Base-by-base conservation (phyloP, 805 yeast genomes). In the Kluyveromyces siamensis region DNA sequence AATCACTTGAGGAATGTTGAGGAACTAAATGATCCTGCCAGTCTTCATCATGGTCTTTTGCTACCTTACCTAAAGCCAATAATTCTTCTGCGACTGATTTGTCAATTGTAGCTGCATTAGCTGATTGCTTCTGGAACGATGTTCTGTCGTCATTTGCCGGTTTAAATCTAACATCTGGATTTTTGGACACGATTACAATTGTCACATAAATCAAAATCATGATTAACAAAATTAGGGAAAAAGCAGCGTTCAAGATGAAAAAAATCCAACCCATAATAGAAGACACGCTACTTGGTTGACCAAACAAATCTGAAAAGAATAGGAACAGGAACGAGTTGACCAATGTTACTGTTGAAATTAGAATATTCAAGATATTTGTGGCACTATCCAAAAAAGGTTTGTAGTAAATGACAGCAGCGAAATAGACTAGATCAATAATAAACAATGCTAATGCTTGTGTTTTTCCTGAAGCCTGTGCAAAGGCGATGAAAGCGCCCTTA, bases 221-320 rank as follows among this genome's bases (percentile, higher is more conserved):
- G 36, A 89, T 55, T 63, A 90, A 74, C 56, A 90, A 71, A 46
- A 87, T 73, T 55, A 87, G 73, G 8, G 96, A 80, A 61, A 86
- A 89, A 5, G 91, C 95, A 7, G 96, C 96, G 65, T 90, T 90
- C 64, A 90, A 66, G 49, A 90, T 75, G 65, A 90, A 90, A 69
- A 87, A 90, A 1, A 90, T 74, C 80, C 95, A 84, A 0, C 95
- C 97, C 96, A 90, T 87, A 48, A 90, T 79, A 1, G 96, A 83
- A 13, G 82, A 72, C 11, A 87, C 96, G 8, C 79, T 76, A 18
- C 81, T 82, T 8, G 87, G 82, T 69, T 89, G 96, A 45, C 83
- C 81, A 68, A 86, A 88, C 53, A 90, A 70, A 60, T 84, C 83
- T 3, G 96, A 86, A 63, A 88, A 90, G 72, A 90, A 90, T 54